Conservation (phyloP, 768 basidiomycete species). For the Leccinellum rugosiceps region DNA sequence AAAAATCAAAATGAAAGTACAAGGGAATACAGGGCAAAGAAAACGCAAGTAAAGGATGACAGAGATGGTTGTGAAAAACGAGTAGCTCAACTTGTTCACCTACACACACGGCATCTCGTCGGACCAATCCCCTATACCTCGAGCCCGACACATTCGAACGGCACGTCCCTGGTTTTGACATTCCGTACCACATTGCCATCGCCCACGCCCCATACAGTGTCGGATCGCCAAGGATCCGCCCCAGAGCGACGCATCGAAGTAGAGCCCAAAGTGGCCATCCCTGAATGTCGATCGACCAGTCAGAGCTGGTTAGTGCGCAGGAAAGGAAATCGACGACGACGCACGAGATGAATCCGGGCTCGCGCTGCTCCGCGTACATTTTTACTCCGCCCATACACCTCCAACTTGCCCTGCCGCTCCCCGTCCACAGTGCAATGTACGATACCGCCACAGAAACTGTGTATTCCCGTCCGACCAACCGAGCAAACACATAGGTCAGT, state of each 20-base stretch:
- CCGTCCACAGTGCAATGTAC: constrained; percentile 22
- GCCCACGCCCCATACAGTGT: constrained; percentile 45
- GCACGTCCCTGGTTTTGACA: constrained; percentile 37
- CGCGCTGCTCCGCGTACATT: constrained; percentile 86
- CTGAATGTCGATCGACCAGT: constrained; percentile 20
- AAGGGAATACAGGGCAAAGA: background rate
- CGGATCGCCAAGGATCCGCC: constrained; percentile 85
- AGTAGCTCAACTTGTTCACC: background rate
- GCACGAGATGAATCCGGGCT: constrained; percentile 71
- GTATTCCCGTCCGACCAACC: background rate
- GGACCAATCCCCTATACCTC: constrained; percentile 84
- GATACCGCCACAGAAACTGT: constrained; percentile 69
- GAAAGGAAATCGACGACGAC: constrained; percentile 25
- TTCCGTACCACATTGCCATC: constrained; percentile 17
- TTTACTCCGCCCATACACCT: constrained; percentile 83
- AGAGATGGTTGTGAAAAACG: too few species aligned
- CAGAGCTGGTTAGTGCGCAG: background rate
- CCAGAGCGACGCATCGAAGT: constrained; percentile 77
- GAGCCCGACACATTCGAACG: constrained; percentile 89
- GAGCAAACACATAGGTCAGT: background rate
- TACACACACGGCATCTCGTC: background rate
- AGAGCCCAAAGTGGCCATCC: constrained; percentile 86
- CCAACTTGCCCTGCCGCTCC: constrained; percentile 35
- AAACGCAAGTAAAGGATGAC: background rate
- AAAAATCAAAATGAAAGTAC: background rate